Evolutionary conservation across 306 rosid species (phyloP).

Genomic region (Quercus cerris): DNA sequence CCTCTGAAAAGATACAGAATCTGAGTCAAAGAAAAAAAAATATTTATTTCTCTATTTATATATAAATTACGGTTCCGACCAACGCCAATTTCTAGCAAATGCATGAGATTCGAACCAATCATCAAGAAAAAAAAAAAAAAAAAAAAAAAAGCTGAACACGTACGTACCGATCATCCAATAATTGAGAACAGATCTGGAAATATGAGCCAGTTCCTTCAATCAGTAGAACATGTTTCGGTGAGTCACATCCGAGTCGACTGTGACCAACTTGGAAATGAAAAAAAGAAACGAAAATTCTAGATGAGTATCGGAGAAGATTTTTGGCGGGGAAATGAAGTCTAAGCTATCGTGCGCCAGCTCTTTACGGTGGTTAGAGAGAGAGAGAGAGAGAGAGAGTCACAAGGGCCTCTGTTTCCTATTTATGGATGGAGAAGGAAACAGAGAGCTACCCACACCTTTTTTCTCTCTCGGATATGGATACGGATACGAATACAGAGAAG

Average conservation of each 20-base stretch:
- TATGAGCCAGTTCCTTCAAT: slow-evolving; percentile 12
- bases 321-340: not conserved
- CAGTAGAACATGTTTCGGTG: not conserved
- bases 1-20: not conserved
- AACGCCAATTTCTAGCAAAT: not conserved
- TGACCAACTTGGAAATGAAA: not conserved
- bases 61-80: not conserved
- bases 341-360: slow-evolving; percentile 21
- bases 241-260: not conserved
- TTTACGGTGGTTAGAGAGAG: not conserved
- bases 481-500: too few relatives aligned
- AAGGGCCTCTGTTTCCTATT: not conserved
- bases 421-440: not conserved
- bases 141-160: not conserved
- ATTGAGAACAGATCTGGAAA: not conserved
- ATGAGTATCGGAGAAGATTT: not conserved
- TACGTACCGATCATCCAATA: slow-evolving; percentile 19
- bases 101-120: not conserved
- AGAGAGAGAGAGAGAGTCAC: slow-evolving; percentile 7
- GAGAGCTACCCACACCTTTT: not conserved
- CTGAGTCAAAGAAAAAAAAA: not conserved
- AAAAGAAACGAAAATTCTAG: not conserved
- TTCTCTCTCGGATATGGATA: too few relatives aligned
- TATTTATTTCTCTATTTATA: too few relatives aligned
- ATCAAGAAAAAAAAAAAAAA: not conserved